A percentile compares a stretch with the other conserved stretches of the same genome.
These are phyloP conservation scores for Diaporthe capsici DNA, from an alignment of 2,329 filamentous ascomycete genomes.

Conservation along the genomic window DNA sequence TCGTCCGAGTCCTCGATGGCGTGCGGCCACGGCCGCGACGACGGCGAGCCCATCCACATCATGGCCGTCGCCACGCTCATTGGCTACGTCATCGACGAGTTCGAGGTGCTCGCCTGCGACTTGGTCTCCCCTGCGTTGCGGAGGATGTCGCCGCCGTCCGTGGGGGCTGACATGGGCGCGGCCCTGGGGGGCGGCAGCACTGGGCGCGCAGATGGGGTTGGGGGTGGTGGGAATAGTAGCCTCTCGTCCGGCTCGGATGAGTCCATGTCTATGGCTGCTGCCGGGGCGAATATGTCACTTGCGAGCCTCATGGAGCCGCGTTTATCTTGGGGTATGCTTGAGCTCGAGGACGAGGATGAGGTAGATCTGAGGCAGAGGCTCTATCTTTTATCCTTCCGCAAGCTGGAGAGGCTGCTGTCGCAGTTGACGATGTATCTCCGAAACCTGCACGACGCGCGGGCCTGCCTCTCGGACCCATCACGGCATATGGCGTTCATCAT, in stretches of 20 bases:
- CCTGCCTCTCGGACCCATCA: conserved; percentile 12
- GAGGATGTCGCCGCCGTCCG: not conserved
- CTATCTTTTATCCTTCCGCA: conserved; percentile 20
- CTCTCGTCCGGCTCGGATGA: not conserved
- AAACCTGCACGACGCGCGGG: conserved; percentile 12
- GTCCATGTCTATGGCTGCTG: not conserved
- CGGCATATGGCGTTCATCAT: conserved; percentile 31
- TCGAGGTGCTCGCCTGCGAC: conserved; percentile 23
- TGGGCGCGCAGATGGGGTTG: not conserved
- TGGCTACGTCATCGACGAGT: conserved; percentile 26
- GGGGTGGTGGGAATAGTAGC: not conserved
- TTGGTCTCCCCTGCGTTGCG: not conserved
- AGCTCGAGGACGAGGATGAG: conserved; percentile 31
- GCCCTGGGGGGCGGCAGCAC: not conserved
- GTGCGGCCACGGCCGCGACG: conserved; percentile 2
- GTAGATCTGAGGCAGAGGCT: conserved; percentile 28
- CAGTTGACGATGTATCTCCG: conserved; percentile 15
- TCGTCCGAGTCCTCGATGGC: conserved; percentile 27
- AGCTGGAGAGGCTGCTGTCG: conserved; percentile 31
- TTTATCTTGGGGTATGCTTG: conserved; percentile 28
- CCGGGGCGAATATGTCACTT: not conserved
- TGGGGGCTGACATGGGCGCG: not conserved
- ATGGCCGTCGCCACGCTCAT: conserved; percentile 30
- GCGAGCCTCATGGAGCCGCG: conserved; percentile 7
- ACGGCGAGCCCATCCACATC: conserved; percentile 27